phyloP scores from a whole-genome alignment of 2,329 filamentous ascomycete genomes.

The Neonectria sp. region DNA sequence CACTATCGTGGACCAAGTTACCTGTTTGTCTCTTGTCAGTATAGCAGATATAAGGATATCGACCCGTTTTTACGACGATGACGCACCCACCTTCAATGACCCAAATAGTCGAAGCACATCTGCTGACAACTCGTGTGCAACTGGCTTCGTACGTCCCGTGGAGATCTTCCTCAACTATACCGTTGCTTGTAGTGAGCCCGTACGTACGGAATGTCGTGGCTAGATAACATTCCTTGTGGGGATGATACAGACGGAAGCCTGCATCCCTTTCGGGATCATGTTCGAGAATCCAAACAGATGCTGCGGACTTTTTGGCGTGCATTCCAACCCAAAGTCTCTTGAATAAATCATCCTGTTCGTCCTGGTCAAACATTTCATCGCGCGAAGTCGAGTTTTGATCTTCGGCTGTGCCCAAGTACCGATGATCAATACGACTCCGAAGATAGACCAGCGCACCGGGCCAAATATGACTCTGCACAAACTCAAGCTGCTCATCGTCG shows the following conservation, averaged over 20 bases:
- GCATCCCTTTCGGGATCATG: neutral
- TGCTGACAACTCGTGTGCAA: neutral
- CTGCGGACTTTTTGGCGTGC: neutral
- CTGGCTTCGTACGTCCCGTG: neutral
- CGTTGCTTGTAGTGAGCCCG: neutral
- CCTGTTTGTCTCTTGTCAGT: neutral
- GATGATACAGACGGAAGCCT: neutral
- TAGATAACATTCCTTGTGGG: neutral
- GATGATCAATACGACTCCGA: neutral
- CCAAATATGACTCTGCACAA: neutral
- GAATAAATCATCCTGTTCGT: neutral
- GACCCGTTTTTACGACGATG: neutral
- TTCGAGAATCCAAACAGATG: neutral
- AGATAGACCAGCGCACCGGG: neutral
- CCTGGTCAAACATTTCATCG: neutral
- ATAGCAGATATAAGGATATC: neutral
- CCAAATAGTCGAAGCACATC: neutral
- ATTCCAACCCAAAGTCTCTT: neutral
- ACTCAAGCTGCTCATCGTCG: neutral
- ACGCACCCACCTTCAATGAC: neutral
- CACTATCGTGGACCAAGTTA: neutral
- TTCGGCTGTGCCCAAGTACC: neutral
- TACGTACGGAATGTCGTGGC: neutral
- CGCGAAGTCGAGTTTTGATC: neutral
- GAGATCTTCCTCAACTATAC: neutral